A percentile compares a stretch with the other conserved stretches of the same genome.
These are phyloP conservation scores for Russula griseocarnosa DNA, from an alignment of 768 basidiomycete species.

Conservation along the genomic window DNA sequence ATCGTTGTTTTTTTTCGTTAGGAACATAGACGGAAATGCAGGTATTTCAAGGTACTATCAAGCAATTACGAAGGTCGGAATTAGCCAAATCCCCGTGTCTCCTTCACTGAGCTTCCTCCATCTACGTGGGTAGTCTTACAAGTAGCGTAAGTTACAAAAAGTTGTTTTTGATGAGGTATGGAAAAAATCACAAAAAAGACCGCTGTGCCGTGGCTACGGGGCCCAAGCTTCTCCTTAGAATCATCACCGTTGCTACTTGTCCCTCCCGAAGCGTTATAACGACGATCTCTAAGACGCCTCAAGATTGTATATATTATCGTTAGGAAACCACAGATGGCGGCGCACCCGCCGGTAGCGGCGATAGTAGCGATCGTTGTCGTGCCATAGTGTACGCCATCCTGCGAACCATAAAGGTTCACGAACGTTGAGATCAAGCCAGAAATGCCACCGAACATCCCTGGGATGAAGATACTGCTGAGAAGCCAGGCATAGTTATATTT, in stretches of 20 bases:
- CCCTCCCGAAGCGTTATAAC: not conserved
- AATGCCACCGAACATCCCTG: slow-evolving; percentile 18
- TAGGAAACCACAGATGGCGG: slow-evolving; percentile 4
- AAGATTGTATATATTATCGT: slow-evolving; percentile 1
- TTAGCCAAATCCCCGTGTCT: not conserved
- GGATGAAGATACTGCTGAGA: slow-evolving; percentile 13
- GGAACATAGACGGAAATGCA: too few species aligned
- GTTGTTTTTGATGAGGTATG: not conserved
- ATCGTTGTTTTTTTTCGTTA: too few species aligned
- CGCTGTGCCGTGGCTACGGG: not conserved
- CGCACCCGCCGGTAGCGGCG: slow-evolving; percentile 12
- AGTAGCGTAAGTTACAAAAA: not conserved
- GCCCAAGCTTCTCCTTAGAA: not conserved
- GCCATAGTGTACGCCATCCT: not conserved
- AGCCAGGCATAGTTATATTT: slow-evolving; percentile 21
- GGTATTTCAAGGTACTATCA: too few species aligned
- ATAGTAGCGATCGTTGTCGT: slow-evolving; percentile 8
- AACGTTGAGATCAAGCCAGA: slow-evolving; percentile 20
- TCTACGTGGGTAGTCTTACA: not conserved
- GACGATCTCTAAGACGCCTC: not conserved
- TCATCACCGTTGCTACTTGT: not conserved
- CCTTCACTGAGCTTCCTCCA: not conserved
- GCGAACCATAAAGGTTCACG: not conserved
- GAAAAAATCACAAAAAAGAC: not conserved
- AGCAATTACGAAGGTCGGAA: too few species aligned